Base-by-base conservation (phyloP, 139 green algal genomes). In the Picochlorum sp. region DNA sequence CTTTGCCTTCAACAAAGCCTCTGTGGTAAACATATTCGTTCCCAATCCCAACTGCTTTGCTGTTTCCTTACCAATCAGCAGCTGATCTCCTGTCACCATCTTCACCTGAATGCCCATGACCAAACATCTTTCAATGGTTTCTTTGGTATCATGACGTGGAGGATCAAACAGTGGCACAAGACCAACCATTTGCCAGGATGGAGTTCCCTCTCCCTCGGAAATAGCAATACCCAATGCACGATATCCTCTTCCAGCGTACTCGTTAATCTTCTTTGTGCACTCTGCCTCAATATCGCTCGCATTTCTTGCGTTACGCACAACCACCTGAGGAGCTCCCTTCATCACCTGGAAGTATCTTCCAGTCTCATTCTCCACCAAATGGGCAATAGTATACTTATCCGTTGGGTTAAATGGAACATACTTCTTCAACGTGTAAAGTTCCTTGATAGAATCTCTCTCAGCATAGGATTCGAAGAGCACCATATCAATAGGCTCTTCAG, bases 51-150 rank as follows among this genome's bases (percentile, higher is more conserved):
- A 74, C 82, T 87, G 81, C 51, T 76, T 77, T 34, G 88, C 86
- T 3, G 83, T 91, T 77, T 95, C 86, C 63, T 85, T 86, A 55
- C 82, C 87, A 61, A 95, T 95, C 18, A 92, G 75, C 66, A 84
- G 63, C 65, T 92, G 85, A 76, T 95, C 88, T 30, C 88, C 88
- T 6, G 88, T 95, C 56, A 95, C 82, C 88, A 95, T 95, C 80
- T 95, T 95, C 14, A 93, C 84, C 21, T 70, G 57, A 34, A 90
- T 78, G 65, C 77, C 47, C 73, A 88, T 79, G 23, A 67, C 52
- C 15, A 81, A 66, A 76, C 83, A 90, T 18, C 72, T 54, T 63
- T 85, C 81, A 26, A 94, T 90, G 16, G 85, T 93, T 3, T 81
- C 69, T 73, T 85, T 87, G 60, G 86, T 94, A 77, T 94, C 88